phyloP scores from a whole-genome alignment of 306 rosid genomes.

The Dryas alaskensis region DNA sequence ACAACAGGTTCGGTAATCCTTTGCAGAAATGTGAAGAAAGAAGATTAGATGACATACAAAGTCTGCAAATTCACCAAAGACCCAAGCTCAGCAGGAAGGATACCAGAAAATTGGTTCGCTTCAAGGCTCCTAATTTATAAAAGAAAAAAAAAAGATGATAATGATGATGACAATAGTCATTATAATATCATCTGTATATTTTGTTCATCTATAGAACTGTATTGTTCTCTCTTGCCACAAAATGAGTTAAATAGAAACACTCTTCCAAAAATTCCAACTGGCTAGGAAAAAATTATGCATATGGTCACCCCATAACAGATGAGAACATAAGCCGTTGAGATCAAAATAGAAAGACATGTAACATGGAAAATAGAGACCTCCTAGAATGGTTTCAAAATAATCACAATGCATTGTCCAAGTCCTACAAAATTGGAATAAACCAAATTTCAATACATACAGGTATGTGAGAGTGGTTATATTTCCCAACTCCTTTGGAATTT shows the following conservation, averaged over 20 bases:
- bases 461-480: constrained; percentile 21
- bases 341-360: background rate
- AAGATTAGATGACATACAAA: constrained; percentile 8
- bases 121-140: constrained; percentile 26
- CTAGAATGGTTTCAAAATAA: background rate
- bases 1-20: background rate
- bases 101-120: constrained; percentile 40
- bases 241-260: no score
- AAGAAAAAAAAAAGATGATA: background rate
- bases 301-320: no score
- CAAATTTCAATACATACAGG: constrained; percentile 22
- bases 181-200: background rate
- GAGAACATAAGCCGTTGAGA: background rate
- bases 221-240: no score
- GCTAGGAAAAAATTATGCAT: background rate
- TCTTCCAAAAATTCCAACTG: background rate
- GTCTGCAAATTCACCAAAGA: constrained; percentile 14
- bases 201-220: background rate
- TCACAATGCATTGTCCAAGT: background rate
- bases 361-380: background rate
- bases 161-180: background rate
- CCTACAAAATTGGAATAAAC: background rate
- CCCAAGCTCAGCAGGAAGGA: constrained; percentile 35
- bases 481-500: constrained; percentile 37
- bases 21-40: background rate